Conservation (phyloP, 2,329 filamentous ascomycete species). For the Penicillium glabrum region DNA sequence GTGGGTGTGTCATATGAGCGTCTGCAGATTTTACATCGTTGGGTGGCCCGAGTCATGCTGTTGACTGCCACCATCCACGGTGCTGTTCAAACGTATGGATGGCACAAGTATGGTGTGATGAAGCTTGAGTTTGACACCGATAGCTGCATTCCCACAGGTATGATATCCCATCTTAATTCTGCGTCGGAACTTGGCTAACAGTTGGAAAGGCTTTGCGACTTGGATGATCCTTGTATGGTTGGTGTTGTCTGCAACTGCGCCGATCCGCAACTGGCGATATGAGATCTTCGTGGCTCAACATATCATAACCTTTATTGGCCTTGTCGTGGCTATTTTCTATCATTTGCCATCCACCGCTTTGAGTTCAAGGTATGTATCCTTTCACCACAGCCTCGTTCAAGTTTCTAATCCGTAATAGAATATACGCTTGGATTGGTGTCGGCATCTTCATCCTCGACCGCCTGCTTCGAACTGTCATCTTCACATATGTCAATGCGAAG, state of each 20-base stretch:
- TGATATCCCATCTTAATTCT: not conserved
- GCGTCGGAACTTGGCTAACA: not conserved
- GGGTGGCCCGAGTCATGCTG: slow-evolving; percentile 33
- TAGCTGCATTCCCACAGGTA: slow-evolving; percentile 10
- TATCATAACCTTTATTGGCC: slow-evolving; percentile 39
- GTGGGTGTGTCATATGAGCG: slow-evolving; percentile 34
- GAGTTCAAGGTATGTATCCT: slow-evolving; percentile 2
- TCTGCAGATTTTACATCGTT: slow-evolving; percentile 36
- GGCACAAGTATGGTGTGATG: slow-evolving; percentile 7
- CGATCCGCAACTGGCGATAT: slow-evolving; percentile 8
- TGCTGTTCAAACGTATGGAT: slow-evolving; percentile 5
- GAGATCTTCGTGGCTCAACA: slow-evolving; percentile 35
- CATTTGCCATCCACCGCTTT: slow-evolving; percentile 8
- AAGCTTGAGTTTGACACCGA: slow-evolving; percentile 6
- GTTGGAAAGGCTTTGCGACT: slow-evolving; percentile 1
- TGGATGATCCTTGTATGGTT: slow-evolving; percentile 11
- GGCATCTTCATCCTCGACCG: slow-evolving; percentile 7
- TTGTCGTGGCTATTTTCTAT: slow-evolving; percentile 34
- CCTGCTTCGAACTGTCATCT: slow-evolving; percentile 15
- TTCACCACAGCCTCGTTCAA: not conserved
- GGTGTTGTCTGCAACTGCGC: slow-evolving; percentile 3
- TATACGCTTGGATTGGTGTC: slow-evolving; percentile 7
- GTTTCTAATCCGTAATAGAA: not conserved
- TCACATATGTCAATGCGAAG: slow-evolving; percentile 32
- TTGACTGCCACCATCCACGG: slow-evolving; percentile 29